Base-by-base conservation (phyloP, 2,329 filamentous ascomycete genomes). In the Hypoxylon sp. region DNA sequence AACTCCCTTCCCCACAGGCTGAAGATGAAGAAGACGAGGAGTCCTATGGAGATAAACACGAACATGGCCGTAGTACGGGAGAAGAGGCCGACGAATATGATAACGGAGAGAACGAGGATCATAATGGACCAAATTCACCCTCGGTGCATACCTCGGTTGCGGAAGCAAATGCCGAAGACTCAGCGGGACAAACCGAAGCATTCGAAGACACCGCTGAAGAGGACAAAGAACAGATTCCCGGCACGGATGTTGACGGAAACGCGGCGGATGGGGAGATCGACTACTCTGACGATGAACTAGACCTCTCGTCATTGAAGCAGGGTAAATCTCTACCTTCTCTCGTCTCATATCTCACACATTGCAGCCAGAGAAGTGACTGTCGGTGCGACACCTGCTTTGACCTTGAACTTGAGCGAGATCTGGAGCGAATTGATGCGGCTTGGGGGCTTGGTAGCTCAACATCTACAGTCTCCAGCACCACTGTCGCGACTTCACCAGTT, bases 281-380 rank as follows among this genome's bases (percentile, higher is more conserved):
- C 51, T 69, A 57, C 48, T 67, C 52, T 29, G 72, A 77, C 54
- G 72, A 75, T 17, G 72, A 75, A 29, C 47, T 73, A 4, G 71
- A 74, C 46, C 54, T 71, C 44, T 73, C 74, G n/a, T 66, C 70
- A 62, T 56, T 70, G 32, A 67, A 73, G 37, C 70, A 77, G 65
- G 75, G 76, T 78, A 78, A 75, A 67, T 53, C 17, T 54, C 59
- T 65, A 51, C 32, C 58, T 65, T 61, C 54, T 63, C 46, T 21
- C n/a, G 59, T 48, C 35, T 29, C 58, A 24, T 46, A 48, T 62
- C 50, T 53, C 17, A 35, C 46, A 13, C 21, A 32, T 19, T 70
- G 67, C 17, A 65, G 27, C 8, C 13, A 59, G 17, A 63, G 10
- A 2, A 42, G 21, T 44, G 54, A 27, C 24, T 75, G 73, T 39